Conservation (phyloP, 768 basidiomycete species). For the Trametes maxima region DNA sequence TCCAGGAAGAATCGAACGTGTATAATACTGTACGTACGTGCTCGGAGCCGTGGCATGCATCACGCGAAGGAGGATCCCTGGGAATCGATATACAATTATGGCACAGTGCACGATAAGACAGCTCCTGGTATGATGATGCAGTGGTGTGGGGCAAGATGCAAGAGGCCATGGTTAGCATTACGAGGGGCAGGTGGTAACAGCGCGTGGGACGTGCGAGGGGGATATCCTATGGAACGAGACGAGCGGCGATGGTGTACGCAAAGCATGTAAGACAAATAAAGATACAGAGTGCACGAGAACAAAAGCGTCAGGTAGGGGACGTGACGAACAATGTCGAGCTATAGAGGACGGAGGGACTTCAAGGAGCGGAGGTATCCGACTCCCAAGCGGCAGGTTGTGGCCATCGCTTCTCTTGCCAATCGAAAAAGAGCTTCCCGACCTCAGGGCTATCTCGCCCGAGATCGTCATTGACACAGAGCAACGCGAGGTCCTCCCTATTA, state of each 20-base stretch:
- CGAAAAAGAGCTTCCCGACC: slow-evolving; percentile 18
- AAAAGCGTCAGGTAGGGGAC: neutral
- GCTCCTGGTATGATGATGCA: neutral
- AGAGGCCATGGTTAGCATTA: no score
- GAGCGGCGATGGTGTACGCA: neutral
- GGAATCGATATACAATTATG: slow-evolving; percentile 7
- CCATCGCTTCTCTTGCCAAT: slow-evolving; percentile 29
- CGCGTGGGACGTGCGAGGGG: no score
- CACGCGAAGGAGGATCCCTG: neutral
- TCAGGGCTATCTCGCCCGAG: slow-evolving; percentile 21
- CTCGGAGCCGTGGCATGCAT: neutral
- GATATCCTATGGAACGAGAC: neutral
- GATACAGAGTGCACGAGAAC: neutral
- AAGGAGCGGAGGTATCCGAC: neutral
- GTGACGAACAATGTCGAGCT: neutral
- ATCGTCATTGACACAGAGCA: slow-evolving; percentile 41
- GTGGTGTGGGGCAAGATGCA: no score
- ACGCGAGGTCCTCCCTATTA: slow-evolving; percentile 26
- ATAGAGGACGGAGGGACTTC: neutral
- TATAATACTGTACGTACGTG: no score
- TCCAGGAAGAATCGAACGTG: no score
- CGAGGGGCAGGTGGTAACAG: no score
- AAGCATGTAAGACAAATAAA: neutral
- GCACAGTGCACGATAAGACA: neutral
- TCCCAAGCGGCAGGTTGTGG: slow-evolving; percentile 28